A percentile compares a stretch with the other conserved stretches of the same genome.
Conservation (phyloP, 148 eudicot genomes). For the Agrostemma githago region DNA sequence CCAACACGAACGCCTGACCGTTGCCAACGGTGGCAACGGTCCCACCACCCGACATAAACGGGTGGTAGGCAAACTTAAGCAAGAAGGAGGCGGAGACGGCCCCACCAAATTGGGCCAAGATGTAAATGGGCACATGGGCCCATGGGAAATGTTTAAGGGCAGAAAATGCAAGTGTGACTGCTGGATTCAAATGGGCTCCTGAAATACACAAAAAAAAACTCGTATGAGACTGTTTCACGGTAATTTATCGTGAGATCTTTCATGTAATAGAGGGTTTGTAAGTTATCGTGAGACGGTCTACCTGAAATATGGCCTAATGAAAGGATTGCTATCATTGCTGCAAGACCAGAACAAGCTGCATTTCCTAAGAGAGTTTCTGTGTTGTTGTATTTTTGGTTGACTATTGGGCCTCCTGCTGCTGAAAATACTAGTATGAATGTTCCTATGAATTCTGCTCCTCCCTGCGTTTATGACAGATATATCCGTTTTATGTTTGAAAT, state of each 20-base stretch:
- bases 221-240: too few relatives aligned
- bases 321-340: constrained; percentile 28
- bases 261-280: too few relatives aligned
- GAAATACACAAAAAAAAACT: neutral
- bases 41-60: constrained; percentile 35
- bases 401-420: constrained; percentile 38
- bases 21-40: constrained; percentile 26
- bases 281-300: too few relatives aligned
- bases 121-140: constrained; percentile 36
- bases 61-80: constrained; percentile 34
- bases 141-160: constrained; percentile 31
- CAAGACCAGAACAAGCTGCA: constrained; percentile 41
- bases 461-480: constrained; percentile 6
- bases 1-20: constrained; percentile 32
- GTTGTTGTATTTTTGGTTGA: constrained; percentile 37
- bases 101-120: constrained; percentile 28
- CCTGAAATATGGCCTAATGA: constrained; percentile 39
- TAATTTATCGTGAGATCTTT: too few relatives aligned
- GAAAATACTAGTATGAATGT: constrained; percentile 40
- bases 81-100: constrained; percentile 29
- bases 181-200: constrained; percentile 40
- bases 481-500: too few relatives aligned
- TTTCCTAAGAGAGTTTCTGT: constrained; percentile 30
- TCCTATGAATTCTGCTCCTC: constrained; percentile 35
- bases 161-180: constrained; percentile 36